These are phyloP conservation scores for Gastrolobium villosum DNA, from an alignment of 306 rosid species.

Conservation along the genomic window DNA sequence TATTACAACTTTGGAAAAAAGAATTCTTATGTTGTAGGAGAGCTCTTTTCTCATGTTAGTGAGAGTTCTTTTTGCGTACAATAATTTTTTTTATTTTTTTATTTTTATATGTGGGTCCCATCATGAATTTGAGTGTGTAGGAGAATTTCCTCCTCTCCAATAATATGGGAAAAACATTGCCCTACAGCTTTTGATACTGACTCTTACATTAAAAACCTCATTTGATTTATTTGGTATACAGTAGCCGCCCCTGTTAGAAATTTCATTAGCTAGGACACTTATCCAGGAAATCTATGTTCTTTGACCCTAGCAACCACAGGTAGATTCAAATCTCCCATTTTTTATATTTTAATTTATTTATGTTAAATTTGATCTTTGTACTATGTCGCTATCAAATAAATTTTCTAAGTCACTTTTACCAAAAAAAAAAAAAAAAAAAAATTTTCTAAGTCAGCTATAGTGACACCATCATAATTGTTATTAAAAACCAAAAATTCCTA, in stretches of 20 bases:
- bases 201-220: slow-evolving; percentile 34
- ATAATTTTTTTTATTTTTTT: too few species aligned
- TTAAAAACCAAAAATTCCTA: not conserved
- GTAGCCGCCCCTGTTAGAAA: slow-evolving; percentile 10
- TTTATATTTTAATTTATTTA: slow-evolving; percentile 10
- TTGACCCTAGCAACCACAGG: not conserved
- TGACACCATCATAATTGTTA: slow-evolving; percentile 11
- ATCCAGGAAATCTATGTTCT: not conserved
- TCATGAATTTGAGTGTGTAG: too few species aligned
- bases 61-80: too few species aligned
- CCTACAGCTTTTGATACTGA: slow-evolving; percentile 28
- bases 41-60: too few species aligned
- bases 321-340: slow-evolving; percentile 35
- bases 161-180: too few species aligned
- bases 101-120: too few species aligned
- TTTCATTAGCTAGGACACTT: slow-evolving; percentile 33
- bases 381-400: slow-evolving; percentile 26
- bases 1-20: slow-evolving; percentile 32
- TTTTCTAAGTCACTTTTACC: slow-evolving; percentile 36
- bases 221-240: not conserved
- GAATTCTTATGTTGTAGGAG: too few species aligned
- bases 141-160: too few species aligned
- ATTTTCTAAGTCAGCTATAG: slow-evolving; percentile 28
- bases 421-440: too few species aligned
- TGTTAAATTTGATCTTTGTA: slow-evolving; percentile 18